Evolutionary conservation across 306 rosid species (phyloP).

Genomic region (Inga leiocalycina): DNA sequence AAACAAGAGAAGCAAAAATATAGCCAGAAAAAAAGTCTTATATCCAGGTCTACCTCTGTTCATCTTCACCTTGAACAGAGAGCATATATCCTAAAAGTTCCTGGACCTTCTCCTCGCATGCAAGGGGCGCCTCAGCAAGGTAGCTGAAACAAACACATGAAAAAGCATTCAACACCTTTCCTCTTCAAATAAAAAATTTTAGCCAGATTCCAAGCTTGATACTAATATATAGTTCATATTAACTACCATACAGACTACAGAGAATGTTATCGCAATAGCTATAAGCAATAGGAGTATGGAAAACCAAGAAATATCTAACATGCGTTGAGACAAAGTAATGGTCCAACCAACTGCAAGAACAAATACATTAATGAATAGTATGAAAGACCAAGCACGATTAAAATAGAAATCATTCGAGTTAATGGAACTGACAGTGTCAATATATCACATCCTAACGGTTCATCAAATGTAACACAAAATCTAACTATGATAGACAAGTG

Average conservation of each 20-base stretch:
- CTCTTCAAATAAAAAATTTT: conserved; percentile 18
- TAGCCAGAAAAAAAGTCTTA: conserved; percentile 4
- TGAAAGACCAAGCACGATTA: conserved; percentile 30
- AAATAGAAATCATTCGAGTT: conserved; percentile 18
- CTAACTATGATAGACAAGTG: neutral
- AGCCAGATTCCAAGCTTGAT: conserved; percentile 8
- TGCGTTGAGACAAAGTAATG: conserved; percentile 9
- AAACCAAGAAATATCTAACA: conserved; percentile 15
- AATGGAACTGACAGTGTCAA: neutral
- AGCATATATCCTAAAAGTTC: conserved; percentile 82
- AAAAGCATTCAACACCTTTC: conserved; percentile 11
- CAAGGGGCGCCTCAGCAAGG: conserved; percentile 90
- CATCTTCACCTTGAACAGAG: conserved; percentile 83
- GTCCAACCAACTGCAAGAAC: conserved; percentile 28
- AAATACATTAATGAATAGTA: conserved; percentile 10
- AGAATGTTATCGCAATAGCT: conserved; percentile 8
- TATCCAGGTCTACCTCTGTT: conserved; percentile 64
- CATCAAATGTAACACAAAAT: conserved; percentile 4
- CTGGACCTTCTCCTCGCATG: conserved; percentile 75
- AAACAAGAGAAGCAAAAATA: neutral
- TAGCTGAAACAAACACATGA: conserved; percentile 64
- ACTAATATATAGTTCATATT: conserved; percentile 1
- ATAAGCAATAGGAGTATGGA: neutral
- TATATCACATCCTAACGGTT: conserved; percentile 3
- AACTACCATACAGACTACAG: neutral